Conservation (phyloP, 441 rosid species). For the Gossypium schwendimanii region DNA sequence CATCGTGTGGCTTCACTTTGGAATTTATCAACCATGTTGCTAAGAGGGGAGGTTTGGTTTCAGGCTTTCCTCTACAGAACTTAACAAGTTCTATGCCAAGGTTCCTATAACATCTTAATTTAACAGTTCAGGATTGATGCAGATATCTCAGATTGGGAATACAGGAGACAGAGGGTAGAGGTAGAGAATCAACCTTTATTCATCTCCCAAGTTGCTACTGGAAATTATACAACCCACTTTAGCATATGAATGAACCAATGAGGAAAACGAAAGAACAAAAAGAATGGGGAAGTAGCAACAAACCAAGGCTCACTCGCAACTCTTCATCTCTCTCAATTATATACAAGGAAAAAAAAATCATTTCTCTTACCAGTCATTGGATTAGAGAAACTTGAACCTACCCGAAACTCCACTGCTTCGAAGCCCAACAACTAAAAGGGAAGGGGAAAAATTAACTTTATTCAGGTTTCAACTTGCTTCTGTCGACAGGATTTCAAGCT, state of each 20-base stretch:
- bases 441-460: slow-evolving; percentile 7
- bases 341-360: slow-evolving; percentile 12
- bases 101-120: too few relatives aligned
- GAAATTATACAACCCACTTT: slow-evolving; percentile 13
- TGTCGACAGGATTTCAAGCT: slow-evolving; percentile 71
- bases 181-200: slow-evolving; percentile 14
- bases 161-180: not conserved
- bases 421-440: not conserved
- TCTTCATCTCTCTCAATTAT: slow-evolving; percentile 12
- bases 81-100: too few relatives aligned
- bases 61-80: too few relatives aligned
- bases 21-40: not conserved
- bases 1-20: not conserved
- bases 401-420: slow-evolving; percentile 6
- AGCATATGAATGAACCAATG: not conserved
- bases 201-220: slow-evolving; percentile 1
- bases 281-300: not conserved
- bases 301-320: not conserved
- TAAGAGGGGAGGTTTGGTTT: too few relatives aligned
- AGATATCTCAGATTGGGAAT: too few relatives aligned
- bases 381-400: not conserved
- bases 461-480: slow-evolving; percentile 22
- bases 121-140: too few relatives aligned
- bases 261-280: not conserved
- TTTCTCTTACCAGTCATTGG: not conserved